These are phyloP conservation scores for Talaromyces rugulosus DNA, from an alignment of 2,329 filamentous ascomycete species.

Conservation along the genomic window DNA sequence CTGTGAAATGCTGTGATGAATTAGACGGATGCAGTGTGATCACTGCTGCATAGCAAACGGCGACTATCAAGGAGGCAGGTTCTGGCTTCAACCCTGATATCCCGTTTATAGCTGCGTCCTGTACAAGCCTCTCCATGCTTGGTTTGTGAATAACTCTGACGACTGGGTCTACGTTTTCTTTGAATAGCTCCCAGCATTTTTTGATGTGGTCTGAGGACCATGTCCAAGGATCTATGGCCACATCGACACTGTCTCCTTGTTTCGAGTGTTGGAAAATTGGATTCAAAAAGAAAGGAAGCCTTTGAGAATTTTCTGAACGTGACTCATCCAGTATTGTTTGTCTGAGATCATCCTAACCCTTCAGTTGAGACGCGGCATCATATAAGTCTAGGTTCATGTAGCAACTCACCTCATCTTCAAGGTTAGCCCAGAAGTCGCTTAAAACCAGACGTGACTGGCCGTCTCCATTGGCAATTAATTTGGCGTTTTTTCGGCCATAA, in stretches of 20 bases:
- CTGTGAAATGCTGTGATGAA: slow-evolving; percentile 10
- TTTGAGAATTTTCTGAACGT: not conserved
- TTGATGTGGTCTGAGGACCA: not conserved
- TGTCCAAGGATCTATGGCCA: not conserved
- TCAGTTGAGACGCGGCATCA: not conserved
- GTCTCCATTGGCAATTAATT: not conserved
- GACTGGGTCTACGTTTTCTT: slow-evolving; percentile 13
- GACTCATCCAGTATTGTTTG: not conserved
- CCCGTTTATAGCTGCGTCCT: slow-evolving; percentile 6
- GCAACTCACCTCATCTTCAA: slow-evolving; percentile 6
- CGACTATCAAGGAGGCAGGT: not conserved
- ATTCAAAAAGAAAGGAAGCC: not conserved
- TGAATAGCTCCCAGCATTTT: slow-evolving; percentile 15
- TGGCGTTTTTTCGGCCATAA: not conserved
- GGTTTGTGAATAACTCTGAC: slow-evolving; percentile 13
- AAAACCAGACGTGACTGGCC: slow-evolving; percentile 4
- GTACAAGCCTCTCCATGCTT: not conserved
- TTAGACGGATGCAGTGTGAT: slow-evolving; percentile 14
- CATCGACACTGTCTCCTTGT: not conserved
- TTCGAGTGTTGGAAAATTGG: not conserved
- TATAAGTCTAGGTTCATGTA: not conserved
- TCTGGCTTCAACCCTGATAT: not conserved
- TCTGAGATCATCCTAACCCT: not conserved
- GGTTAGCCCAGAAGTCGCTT: slow-evolving; percentile 6
- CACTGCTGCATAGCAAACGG: slow-evolving; percentile 13